These are phyloP conservation scores for Ceratobasidium theobromae DNA, from an alignment of 1,284 basidiomycete genomes.

Conservation along the genomic window DNA sequence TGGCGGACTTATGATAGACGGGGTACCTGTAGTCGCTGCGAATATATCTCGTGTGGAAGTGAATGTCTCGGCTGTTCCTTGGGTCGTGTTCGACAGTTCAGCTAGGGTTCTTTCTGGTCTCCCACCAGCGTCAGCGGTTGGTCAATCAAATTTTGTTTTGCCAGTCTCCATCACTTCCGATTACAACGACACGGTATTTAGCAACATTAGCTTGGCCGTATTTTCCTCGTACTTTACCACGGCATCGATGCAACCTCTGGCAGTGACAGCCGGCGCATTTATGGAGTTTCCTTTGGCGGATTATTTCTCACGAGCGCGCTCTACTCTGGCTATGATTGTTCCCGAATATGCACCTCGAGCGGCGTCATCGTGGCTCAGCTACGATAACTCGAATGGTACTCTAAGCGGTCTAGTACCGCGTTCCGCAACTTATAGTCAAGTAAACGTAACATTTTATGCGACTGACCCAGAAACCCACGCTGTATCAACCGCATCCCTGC, in stretches of 20 bases:
- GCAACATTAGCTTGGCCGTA: slow-evolving; percentile 61
- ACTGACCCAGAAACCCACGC: slow-evolving; percentile 55
- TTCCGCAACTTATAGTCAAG: slow-evolving; percentile 38
- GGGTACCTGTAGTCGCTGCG: slow-evolving; percentile 52
- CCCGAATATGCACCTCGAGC: slow-evolving; percentile 29
- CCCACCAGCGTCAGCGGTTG: slow-evolving; percentile 42
- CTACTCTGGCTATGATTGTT: slow-evolving; percentile 2
- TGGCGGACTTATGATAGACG: slow-evolving; percentile 61
- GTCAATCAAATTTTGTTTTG: slow-evolving; percentile 40
- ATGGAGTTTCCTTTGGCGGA: slow-evolving; percentile 10
- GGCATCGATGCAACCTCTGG: slow-evolving; percentile 57
- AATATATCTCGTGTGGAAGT: slow-evolving; percentile 54
- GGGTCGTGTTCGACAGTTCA: slow-evolving; percentile 64
- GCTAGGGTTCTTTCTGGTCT: slow-evolving; percentile 64
- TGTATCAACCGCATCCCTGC: slow-evolving; percentile 64
- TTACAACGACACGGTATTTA: slow-evolving; percentile 63
- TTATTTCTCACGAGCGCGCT: slow-evolving; percentile 24
- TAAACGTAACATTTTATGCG: slow-evolving; percentile 37
- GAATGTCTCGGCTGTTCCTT: slow-evolving; percentile 56
- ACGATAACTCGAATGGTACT: slow-evolving; percentile 62
- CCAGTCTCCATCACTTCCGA: slow-evolving; percentile 59
- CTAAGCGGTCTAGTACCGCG: slow-evolving; percentile 38
- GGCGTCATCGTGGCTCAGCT: slow-evolving; percentile 48
- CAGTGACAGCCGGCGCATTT: slow-evolving; percentile 50
- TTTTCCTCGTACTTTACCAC: slow-evolving; percentile 69